Percentiles rank a stretch among this genome's conserved stretches.
Conservation (phyloP, 2,329 filamentous ascomycete genomes). For the Arthrobotrys megalospora region DNA sequence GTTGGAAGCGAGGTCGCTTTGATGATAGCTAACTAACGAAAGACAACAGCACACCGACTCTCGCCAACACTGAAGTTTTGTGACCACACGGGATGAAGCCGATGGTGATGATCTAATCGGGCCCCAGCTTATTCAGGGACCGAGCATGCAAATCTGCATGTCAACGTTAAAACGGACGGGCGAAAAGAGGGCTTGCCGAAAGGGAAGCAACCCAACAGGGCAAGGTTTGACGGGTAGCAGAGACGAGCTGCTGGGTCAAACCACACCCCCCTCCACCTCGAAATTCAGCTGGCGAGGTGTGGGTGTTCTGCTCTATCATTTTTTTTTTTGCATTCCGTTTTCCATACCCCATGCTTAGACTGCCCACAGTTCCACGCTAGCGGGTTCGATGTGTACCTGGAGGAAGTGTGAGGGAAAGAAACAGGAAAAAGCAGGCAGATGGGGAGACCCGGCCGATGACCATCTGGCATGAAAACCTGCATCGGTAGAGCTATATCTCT, state of each 20-base stretch:
- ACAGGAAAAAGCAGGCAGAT: not conserved
- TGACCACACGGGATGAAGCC: constrained; percentile 11
- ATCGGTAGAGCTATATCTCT: constrained; percentile 32
- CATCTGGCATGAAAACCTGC: constrained; percentile 33
- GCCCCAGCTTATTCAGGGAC: constrained; percentile 39
- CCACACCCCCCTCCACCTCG: constrained; percentile 33
- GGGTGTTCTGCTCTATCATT: constrained; percentile 22
- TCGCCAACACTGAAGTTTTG: not conserved
- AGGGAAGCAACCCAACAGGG: constrained; percentile 47
- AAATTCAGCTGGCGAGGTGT: constrained; percentile 20
- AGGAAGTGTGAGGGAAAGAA: constrained; percentile 5
- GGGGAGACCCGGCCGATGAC: constrained; percentile 23
- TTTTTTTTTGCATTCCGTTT: constrained; percentile 18
- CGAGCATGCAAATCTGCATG: constrained; percentile 48
- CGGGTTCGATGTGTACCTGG: constrained; percentile 52
- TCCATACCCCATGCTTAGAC: constrained; percentile 15
- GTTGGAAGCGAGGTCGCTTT: constrained; percentile 28
- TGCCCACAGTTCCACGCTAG: constrained; percentile 39
- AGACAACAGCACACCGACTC: constrained; percentile 12
- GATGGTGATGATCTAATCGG: constrained; percentile 17
- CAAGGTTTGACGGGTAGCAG: constrained; percentile 56
- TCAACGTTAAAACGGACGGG: constrained; percentile 49
- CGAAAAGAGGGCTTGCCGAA: constrained; percentile 35
- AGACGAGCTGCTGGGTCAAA: constrained; percentile 57
- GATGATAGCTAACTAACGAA: not conserved